Evolutionary conservation across 1,139 yeast species (phyloP).

Genomic region (Debaryomyces fabryi): DNA sequence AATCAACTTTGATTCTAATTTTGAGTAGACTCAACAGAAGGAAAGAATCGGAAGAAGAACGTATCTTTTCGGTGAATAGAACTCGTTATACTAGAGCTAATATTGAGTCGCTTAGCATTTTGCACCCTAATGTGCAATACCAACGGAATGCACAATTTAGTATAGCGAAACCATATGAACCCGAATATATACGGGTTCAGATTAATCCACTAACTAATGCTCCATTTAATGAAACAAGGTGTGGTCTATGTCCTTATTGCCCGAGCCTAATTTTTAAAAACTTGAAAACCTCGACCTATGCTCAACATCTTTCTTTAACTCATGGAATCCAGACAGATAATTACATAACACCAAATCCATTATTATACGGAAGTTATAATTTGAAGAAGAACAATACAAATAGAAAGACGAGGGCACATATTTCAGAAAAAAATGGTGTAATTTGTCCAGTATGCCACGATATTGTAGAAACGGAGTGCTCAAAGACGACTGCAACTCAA

Average conservation of each 20-base stretch:
- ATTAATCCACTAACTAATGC: background rate
- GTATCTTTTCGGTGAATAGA: slow-evolving; percentile 9
- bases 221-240: slow-evolving; percentile 24
- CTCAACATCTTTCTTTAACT: slow-evolving; percentile 28
- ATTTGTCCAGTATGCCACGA: slow-evolving; percentile 22
- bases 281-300: slow-evolving; percentile 29
- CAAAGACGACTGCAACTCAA: slow-evolving; percentile 21
- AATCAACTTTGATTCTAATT: background rate
- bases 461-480: slow-evolving; percentile 22
- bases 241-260: slow-evolving; percentile 32
- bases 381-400: slow-evolving; percentile 20
- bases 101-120: slow-evolving; percentile 1
- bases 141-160: slow-evolving; percentile 10
- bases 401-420: slow-evolving; percentile 22
- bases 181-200: slow-evolving; percentile 10
- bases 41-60: background rate
- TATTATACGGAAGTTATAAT: slow-evolving; percentile 16
- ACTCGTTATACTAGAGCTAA: slow-evolving; percentile 9
- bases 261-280: slow-evolving; percentile 25
- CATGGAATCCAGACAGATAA: slow-evolving; percentile 29
- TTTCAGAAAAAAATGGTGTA: slow-evolving; percentile 21
- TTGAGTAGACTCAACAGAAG: background rate
- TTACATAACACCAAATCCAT: slow-evolving; percentile 23
- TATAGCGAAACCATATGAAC: slow-evolving; percentile 10
- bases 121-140: slow-evolving; percentile 10